Base-by-base conservation (phyloP, 805 yeast species). In the Metschnikowia aberdeeniae region DNA sequence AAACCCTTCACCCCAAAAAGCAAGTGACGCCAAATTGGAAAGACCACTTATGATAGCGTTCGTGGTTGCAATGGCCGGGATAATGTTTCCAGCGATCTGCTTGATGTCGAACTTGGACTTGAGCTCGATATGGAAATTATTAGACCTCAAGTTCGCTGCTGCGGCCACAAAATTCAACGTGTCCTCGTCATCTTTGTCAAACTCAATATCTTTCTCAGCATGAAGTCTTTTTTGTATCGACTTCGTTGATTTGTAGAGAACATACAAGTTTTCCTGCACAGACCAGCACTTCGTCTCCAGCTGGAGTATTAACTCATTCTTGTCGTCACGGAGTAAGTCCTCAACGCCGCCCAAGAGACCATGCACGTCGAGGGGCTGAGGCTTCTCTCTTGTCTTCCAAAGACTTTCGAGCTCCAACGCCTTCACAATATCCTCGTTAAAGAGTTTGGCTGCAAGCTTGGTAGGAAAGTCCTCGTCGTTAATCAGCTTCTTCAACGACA, bases 1-100 rank as follows among this genome's bases (percentile, higher is more conserved):
- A 34, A 78, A 72, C 7, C 45, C 44, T 26, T 62, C 52, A 1
- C 58, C 55, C 53, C 68, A 84, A 57, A 43, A 80, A 62, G 61
- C 77, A 38, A 89, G 66, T 0, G 95, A 85, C 32, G 84, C 80
- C 33, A 92, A 61, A 3, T 89, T 82, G 12, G 93, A 84, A 53
- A 89, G 77, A 0, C 99, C 99, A 0, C 97, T 89, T 55, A 93
- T 83, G 11, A 93, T 84, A 1, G 99, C 98, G 63, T 93, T 93
- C 3, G 97, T 92, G 1, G 99, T 93, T 5, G 99, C 98, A 55
- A 95, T 90, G 0, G 99, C 99, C 0, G 99, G 99, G 34, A 93
- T 93, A 56, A 93, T 93, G 63, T 92, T 93, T 5, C 99, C 99
- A 0, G 99, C 99, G 52, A 92, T 89, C 58, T 86, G 95, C 62